phyloP scores from a whole-genome alignment of 352 stramenopile genomes.

The Globisporangium nunn region DNA sequence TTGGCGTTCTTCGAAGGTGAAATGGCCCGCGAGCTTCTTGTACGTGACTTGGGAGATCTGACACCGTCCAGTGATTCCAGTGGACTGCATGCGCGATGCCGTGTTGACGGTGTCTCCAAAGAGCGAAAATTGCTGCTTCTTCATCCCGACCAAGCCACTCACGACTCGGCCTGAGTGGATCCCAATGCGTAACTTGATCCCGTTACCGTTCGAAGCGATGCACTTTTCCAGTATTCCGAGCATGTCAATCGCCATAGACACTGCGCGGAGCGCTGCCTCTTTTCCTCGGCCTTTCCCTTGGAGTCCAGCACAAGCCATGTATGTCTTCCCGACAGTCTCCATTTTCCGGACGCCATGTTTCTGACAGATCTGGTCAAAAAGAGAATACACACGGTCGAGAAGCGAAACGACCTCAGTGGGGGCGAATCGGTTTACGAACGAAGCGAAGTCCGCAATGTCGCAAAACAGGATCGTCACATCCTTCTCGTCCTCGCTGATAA shows the following conservation, averaged over 20 bases:
- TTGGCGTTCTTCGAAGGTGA: conserved; percentile 70
- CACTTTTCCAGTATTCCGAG: conserved; percentile 57
- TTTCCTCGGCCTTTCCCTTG: conserved; percentile 75
- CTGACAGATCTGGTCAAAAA: conserved; percentile 88
- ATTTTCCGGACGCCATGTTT: conserved; percentile 91
- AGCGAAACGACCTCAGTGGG: conserved; percentile 77
- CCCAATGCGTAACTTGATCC: conserved; percentile 87
- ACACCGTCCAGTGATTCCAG: conserved; percentile 65
- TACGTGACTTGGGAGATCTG: conserved; percentile 81
- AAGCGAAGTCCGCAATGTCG: conserved; percentile 77
- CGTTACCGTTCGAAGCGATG: conserved; percentile 67
- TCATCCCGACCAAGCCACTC: conserved; percentile 83
- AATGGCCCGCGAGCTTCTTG: conserved; percentile 71
- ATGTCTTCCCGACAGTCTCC: conserved; percentile 90
- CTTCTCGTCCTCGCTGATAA: conserved; percentile 84
- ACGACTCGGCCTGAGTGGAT: conserved; percentile 88
- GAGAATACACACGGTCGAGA: conserved; percentile 88
- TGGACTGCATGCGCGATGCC: conserved; percentile 86
- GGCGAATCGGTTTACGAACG: conserved; percentile 70
- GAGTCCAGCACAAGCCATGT: conserved; percentile 83
- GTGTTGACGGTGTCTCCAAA: conserved; percentile 93
- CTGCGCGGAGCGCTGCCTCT: conserved; percentile 65
- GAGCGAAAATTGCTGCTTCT: conserved; percentile 91
- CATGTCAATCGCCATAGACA: conserved; percentile 80
- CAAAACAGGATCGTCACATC: conserved; percentile 86